These are phyloP conservation scores for Monilinia fructigena DNA, from an alignment of 2,329 filamentous ascomycete species.

Conservation along the genomic window DNA sequence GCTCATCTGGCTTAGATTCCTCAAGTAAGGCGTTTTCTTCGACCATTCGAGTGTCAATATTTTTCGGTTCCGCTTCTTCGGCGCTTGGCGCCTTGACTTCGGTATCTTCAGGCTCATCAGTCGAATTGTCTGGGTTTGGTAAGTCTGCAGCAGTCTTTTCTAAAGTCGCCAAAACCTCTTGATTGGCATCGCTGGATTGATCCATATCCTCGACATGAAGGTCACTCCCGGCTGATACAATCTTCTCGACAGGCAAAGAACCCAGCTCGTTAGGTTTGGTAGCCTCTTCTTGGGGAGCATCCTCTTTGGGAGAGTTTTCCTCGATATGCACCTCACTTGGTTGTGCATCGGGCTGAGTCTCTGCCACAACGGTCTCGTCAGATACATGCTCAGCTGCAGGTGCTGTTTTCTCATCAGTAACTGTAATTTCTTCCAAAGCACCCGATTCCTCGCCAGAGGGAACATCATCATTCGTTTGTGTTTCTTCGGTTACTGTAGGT, in stretches of 20 bases:
- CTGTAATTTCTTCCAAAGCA: neutral
- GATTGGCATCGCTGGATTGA: neutral
- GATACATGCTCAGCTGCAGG: neutral
- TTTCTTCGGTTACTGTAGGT: neutral
- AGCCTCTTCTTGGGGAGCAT: neutral
- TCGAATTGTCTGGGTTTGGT: neutral
- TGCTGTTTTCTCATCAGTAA: neutral
- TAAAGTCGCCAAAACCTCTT: neutral
- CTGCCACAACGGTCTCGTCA: neutral
- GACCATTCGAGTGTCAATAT: neutral
- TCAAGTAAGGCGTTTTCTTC: neutral
- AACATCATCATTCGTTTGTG: neutral
- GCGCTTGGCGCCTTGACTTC: neutral
- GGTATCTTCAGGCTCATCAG: neutral
- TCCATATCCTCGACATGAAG: constrained; percentile 7
- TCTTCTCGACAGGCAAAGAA: neutral
- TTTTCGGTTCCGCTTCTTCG: constrained; percentile 1
- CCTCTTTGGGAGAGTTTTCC: neutral
- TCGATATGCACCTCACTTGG: neutral
- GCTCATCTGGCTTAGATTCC: neutral
- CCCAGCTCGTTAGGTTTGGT: neutral
- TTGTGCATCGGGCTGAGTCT: neutral
- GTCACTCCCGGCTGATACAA: neutral
- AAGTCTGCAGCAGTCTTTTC: neutral
- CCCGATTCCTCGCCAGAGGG: neutral